These are phyloP conservation scores for Desmodesmus armatus DNA, from an alignment of 139 green algal species.

Conservation along the genomic window DNA sequence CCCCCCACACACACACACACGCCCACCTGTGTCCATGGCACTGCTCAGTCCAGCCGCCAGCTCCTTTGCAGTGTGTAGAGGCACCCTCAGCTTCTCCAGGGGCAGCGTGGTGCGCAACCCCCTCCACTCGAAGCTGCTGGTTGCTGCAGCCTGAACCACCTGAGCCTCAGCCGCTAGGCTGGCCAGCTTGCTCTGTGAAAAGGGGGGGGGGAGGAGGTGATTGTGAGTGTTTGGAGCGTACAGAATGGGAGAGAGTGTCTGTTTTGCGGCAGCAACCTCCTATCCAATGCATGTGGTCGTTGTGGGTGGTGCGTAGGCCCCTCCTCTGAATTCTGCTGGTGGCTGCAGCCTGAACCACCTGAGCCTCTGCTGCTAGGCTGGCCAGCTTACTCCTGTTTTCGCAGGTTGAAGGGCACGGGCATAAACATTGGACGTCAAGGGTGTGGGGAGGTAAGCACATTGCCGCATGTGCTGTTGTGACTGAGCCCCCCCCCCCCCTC, in stretches of 20 bases:
- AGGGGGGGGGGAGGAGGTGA: not conserved
- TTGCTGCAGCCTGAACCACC: slow-evolving; percentile 54
- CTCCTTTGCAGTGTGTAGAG: slow-evolving; percentile 63
- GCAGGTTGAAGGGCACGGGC: too few species aligned
- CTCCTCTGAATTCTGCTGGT: slow-evolving; percentile 76
- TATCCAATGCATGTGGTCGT: too few species aligned
- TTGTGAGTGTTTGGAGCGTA: not conserved
- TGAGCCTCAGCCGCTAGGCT: slow-evolving; percentile 58
- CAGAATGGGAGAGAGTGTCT: too few species aligned
- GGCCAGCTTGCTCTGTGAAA: slow-evolving; percentile 63
- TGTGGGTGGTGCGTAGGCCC: slow-evolving; percentile 57
- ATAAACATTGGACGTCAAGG: too few species aligned
- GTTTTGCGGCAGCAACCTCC: too few species aligned
- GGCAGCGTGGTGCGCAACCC: slow-evolving; percentile 64
- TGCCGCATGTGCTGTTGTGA: too few species aligned
- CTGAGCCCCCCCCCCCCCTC: too few species aligned
- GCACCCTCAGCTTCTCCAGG: slow-evolving; percentile 64
- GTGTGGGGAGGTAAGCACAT: too few species aligned
- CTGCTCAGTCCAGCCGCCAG: slow-evolving; percentile 48
- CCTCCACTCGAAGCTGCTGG: slow-evolving; percentile 75
- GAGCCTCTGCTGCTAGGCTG: slow-evolving; percentile 53
- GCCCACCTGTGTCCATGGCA: slow-evolving; percentile 47
- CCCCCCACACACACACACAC: not conserved
- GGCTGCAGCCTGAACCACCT: slow-evolving; percentile 56
- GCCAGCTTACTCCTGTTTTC: slow-evolving; percentile 67